A percentile compares a stretch with the other conserved stretches of the same genome.
phyloP scores from a whole-genome alignment of 2,329 filamentous ascomycete species.

The Sporothrix mexicana region DNA sequence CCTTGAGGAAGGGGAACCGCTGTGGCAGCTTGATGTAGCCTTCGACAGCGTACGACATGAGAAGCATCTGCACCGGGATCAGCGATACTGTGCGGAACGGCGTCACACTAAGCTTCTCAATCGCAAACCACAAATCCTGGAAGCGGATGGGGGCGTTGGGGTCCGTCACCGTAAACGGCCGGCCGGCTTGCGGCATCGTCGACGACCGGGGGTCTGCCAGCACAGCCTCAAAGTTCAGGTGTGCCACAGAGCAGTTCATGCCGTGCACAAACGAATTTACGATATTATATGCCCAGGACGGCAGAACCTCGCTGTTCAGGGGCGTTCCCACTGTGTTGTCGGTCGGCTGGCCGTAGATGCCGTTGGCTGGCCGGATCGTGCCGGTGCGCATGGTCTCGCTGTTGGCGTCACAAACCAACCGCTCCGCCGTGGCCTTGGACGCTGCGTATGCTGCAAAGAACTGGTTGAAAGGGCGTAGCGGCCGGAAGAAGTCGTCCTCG shows the following conservation, averaged over 20 bases:
- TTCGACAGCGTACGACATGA: conserved; percentile 48
- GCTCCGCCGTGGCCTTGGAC: conserved; percentile 55
- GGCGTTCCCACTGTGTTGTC: conserved; percentile 54
- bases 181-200: conserved; percentile 44
- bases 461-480: conserved; percentile 47
- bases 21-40: conserved; percentile 45
- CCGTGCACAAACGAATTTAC: conserved; percentile 51
- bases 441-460: conserved; percentile 56
- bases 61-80: conserved; percentile 46
- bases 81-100: conserved; percentile 45
- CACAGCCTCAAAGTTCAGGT: conserved; percentile 51
- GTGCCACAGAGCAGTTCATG: conserved; percentile 50
- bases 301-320: conserved; percentile 47
- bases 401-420: conserved; percentile 48
- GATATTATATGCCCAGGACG: conserved; percentile 52
- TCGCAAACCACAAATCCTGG: conserved; percentile 46
- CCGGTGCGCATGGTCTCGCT: conserved; percentile 53
- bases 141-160: conserved; percentile 51
- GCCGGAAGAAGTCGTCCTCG: conserved; percentile 49
- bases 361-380: conserved; percentile 58
- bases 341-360: conserved; percentile 58
- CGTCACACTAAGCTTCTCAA: conserved; percentile 46
- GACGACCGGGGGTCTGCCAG: conserved; percentile 42
- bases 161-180: conserved; percentile 51
- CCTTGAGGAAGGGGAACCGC: conserved; percentile 41